Evolutionary conservation across 2,329 filamentous ascomycete species (phyloP), one percentile per base, ranked within the genome.

Genomic region (Alternaria alternata): DNA sequence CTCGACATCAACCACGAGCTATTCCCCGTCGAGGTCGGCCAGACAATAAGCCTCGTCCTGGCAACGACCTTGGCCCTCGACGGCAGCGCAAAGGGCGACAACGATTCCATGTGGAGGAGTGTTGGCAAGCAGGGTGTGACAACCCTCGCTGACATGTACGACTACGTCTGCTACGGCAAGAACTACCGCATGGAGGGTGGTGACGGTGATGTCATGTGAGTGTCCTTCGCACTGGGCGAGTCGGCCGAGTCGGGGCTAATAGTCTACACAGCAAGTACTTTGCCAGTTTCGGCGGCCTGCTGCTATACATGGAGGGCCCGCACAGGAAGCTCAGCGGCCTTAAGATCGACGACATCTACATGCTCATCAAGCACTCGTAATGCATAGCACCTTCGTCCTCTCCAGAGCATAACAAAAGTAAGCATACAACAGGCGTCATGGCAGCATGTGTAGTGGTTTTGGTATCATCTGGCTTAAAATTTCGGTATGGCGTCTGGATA

Each of bases 1-100:
- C 91, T 99, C 62, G 95, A 99, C 81, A 89, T 98, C 81, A 97
- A 98, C 84, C 91, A 88, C 59, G 94, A 99, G 81, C 87, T 99
- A 7, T 97, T 95, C 80, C 92, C 92, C 2, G 88, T 91, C 71
- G 78, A 83, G 39, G 82, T 88, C 8, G 91, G 91, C 75, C 94
- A 97, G 70, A 90, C 85, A 14, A 80, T 99, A 59, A 90, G 91
- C 66, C 84, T 97, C 66, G 89, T 94, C 11, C 84, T 99, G 56
- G 93, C 94, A 16, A 93, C 90, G 5, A 95, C 93, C 18, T 85
- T 99, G 57, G 88, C 91, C 55, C 87, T 97, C 48, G 95, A 98
- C 77, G 95, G 95, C 66, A 87, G 83, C 66, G 57, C 63, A 42
- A 94, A 81, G 63, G 80, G 83, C 62, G 81, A 82, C 41, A 76